phyloP scores from a whole-genome alignment of 805 yeast species.

The Lipomyces yamadae region DNA sequence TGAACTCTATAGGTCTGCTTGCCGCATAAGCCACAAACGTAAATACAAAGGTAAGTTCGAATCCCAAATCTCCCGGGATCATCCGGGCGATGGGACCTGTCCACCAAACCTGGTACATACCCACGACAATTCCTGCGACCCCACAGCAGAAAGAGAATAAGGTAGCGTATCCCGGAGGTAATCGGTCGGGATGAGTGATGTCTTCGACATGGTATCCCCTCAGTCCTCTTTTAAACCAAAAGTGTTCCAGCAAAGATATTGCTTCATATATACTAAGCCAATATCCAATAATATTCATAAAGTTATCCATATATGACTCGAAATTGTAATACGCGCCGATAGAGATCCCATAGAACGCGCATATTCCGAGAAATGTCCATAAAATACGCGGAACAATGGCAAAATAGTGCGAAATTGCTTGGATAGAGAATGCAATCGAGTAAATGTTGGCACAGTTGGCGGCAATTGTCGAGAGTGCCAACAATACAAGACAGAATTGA shows the following conservation, averaged over 20 bases:
- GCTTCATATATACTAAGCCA: constrained; percentile 85
- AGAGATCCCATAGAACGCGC: constrained; percentile 78
- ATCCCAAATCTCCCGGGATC: constrained; percentile 83
- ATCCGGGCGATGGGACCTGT: constrained; percentile 65
- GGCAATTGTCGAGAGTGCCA: constrained; percentile 85
- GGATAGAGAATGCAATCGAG: constrained; percentile 85
- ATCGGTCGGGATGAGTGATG: constrained; percentile 51
- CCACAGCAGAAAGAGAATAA: constrained; percentile 79
- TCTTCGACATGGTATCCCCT: constrained; percentile 58
- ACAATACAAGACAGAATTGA: constrained; percentile 81
- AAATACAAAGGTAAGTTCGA: constrained; percentile 72
- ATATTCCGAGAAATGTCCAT: constrained; percentile 81
- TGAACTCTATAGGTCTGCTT: constrained; percentile 67
- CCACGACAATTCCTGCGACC: constrained; percentile 80
- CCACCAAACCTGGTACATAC: constrained; percentile 89
- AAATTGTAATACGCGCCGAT: constrained; percentile 85
- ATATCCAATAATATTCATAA: constrained; percentile 90
- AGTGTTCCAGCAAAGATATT: constrained; percentile 76
- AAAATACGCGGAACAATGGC: constrained; percentile 76
- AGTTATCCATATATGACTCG: constrained; percentile 72
- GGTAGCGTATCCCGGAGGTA: constrained; percentile 82
- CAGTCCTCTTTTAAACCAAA: constrained; percentile 68
- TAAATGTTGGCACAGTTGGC: constrained; percentile 94
- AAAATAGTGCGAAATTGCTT: constrained; percentile 78
- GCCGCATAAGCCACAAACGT: constrained; percentile 64